phyloP scores from a whole-genome alignment of 2,329 filamentous ascomycete genomes.

The Epichloe gansuensis region DNA sequence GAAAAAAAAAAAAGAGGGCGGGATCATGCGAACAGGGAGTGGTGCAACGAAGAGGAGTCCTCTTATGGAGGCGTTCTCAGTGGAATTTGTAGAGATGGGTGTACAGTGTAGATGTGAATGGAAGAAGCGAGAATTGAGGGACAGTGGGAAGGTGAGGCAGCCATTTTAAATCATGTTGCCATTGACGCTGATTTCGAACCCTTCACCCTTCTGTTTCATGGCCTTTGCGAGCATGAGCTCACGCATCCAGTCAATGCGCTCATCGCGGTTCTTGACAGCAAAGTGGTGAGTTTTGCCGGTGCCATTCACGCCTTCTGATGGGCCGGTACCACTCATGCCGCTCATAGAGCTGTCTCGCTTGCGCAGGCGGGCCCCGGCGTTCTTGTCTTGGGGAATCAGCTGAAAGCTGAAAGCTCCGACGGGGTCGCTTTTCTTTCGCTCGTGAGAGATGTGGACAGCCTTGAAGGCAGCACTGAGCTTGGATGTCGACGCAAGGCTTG shows the following conservation, averaged over 20 bases:
- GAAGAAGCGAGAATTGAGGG: background rate
- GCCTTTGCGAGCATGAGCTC: conserved; percentile 87
- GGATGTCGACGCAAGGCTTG: conserved; percentile 56
- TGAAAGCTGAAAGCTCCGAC: conserved; percentile 71
- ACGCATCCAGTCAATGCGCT: conserved; percentile 95
- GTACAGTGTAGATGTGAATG: too few species aligned
- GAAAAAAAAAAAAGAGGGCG: background rate
- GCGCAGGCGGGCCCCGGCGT: conserved; percentile 35
- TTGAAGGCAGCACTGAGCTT: conserved; percentile 85
- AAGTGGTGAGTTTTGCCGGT: conserved; percentile 86
- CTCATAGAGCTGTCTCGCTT: conserved; percentile 37
- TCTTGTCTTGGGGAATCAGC: conserved; percentile 58
- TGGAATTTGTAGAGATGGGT: too few species aligned
- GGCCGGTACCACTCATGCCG: conserved; percentile 17
- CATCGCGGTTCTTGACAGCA: conserved; percentile 72
- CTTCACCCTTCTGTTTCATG: conserved; percentile 69
- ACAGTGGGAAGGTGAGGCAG: background rate
- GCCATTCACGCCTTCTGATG: conserved; percentile 39
- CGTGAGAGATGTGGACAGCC: conserved; percentile 52
- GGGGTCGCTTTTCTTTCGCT: conserved; percentile 40
- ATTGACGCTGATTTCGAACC: conserved; percentile 72
- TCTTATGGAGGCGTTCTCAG: background rate
- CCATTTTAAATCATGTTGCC: conserved; percentile 52
- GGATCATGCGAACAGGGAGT: background rate
- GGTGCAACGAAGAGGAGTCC: background rate